Evolutionary conservation across 2,329 filamentous ascomycete species (phyloP).

Genomic region (Fusarium sp.): DNA sequence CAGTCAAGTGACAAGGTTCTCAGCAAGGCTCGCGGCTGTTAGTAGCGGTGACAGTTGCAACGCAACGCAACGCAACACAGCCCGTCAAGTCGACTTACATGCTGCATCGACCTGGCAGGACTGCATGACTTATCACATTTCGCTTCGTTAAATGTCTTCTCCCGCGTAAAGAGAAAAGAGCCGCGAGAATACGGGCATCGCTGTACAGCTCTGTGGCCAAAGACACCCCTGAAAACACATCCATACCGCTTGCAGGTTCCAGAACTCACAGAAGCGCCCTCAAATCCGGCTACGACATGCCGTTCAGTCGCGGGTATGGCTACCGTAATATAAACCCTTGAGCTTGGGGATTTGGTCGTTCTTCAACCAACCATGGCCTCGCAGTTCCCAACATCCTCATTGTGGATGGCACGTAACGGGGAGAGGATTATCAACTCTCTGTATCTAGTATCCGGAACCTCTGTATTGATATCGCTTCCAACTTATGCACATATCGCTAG

Average conservation of each 20-base stretch:
- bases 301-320: conserved; percentile 11
- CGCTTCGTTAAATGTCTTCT: conserved; percentile 23
- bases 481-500: neutral
- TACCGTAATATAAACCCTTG: conserved; percentile 16
- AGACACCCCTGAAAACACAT: conserved; percentile 17
- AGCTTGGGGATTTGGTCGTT: neutral
- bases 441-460: neutral
- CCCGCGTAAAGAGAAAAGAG: conserved; percentile 26
- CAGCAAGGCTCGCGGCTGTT: conserved; percentile 8
- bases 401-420: neutral
- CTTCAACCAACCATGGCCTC: neutral
- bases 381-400: neutral
- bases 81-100: conserved; percentile 16
- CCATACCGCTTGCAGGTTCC: conserved; percentile 1
- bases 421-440: neutral
- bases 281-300: conserved; percentile 16
- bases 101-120: conserved; percentile 8
- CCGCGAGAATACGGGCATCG: conserved; percentile 19
- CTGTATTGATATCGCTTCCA: neutral
- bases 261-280: conserved; percentile 28
- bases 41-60: conserved; percentile 17
- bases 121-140: conserved; percentile 37
- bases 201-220: conserved; percentile 27
- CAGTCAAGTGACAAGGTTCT: neutral
- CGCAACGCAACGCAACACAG: too few species aligned